These are phyloP conservation scores for Penicillium antarcticum DNA, from an alignment of 495 filamentous ascomycete species.

Conservation along the genomic window DNA sequence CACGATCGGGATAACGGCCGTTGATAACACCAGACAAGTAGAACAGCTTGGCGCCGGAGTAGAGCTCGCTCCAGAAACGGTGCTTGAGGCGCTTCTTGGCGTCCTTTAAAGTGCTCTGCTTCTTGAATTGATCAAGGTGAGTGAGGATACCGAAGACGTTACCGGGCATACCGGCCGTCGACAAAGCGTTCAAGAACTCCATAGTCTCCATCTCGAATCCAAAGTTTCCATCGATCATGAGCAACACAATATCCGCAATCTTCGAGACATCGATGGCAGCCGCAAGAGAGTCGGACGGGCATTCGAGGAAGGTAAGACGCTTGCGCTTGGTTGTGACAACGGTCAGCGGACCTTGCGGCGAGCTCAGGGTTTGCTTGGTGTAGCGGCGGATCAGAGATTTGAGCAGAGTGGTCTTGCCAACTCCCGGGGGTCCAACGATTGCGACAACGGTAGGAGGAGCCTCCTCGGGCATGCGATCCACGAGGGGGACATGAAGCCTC, in stretches of 20 bases:
- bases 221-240: constrained; percentile 98
- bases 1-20: constrained; percentile 92
- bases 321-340: constrained; percentile 92
- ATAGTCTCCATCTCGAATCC: constrained; percentile 99
- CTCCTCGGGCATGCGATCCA: constrained; percentile 93
- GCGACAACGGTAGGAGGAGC: constrained; percentile 89
- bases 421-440: constrained; percentile 87
- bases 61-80: constrained; percentile 93
- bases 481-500: constrained; percentile 87
- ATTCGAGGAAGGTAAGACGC: constrained; percentile 93
- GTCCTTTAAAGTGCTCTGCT: constrained; percentile 80
- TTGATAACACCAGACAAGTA: constrained; percentile 95
- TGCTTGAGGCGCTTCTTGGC: constrained; percentile 96
- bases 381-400: constrained; percentile 94
- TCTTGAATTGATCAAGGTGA: constrained; percentile 92
- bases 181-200: constrained; percentile 93
- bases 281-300: constrained; percentile 85
- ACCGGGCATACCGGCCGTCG: constrained; percentile 90
- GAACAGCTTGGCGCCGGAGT: constrained; percentile 94
- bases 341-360: constrained; percentile 87
- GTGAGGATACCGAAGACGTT: constrained; percentile 97
- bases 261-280: constrained; percentile 95
- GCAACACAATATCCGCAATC: constrained; percentile 90
- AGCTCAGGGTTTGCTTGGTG: constrained; percentile 88
- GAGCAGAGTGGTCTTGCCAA: constrained; percentile 74